Evolutionary conservation across 2,329 filamentous ascomycete genomes (phyloP).

Genomic region (Bipolaris bicolor): DNA sequence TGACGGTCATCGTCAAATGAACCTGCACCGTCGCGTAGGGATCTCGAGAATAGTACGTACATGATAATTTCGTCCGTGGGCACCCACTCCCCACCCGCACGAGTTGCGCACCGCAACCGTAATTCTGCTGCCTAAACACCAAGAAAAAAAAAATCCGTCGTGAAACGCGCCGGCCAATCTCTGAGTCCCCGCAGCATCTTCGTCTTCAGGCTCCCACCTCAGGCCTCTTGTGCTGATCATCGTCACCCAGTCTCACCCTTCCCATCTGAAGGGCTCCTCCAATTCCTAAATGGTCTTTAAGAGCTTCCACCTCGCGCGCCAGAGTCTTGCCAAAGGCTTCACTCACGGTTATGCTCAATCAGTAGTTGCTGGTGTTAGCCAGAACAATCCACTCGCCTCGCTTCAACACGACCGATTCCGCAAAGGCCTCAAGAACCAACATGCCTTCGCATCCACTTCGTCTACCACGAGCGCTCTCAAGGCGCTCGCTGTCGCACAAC

Average conservation of each 20-base stretch:
- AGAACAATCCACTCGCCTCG: conserved; percentile 62
- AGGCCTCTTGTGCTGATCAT: conserved; percentile 23
- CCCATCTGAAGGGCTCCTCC: conserved; percentile 65
- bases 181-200: conserved; percentile 24
- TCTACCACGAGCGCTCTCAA: conserved; percentile 48
- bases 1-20: conserved; percentile 98
- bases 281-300: conserved; percentile 86
- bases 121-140: conserved; percentile 28
- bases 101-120: conserved; percentile 19
- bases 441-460: conserved; percentile 68
- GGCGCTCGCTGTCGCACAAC: conserved; percentile 33
- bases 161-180: conserved; percentile 11
- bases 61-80: neutral
- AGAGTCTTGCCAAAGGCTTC: conserved; percentile 95
- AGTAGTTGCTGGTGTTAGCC: conserved; percentile 84
- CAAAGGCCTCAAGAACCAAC: conserved; percentile 68
- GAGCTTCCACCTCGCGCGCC: conserved; percentile 86
- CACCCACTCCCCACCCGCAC: conserved; percentile 9
- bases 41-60: conserved; percentile 67
- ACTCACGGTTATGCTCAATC: conserved; percentile 98
- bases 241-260: conserved; percentile 56
- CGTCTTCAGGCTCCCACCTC: conserved; percentile 20
- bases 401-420: conserved; percentile 57
- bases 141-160: conserved; percentile 13
- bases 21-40: conserved; percentile 77